A percentile compares a stretch with the other conserved stretches of the same genome.
Evolutionary conservation across 2,329 filamentous ascomycete genomes (phyloP).

Genomic region (Fusarium poae): DNA sequence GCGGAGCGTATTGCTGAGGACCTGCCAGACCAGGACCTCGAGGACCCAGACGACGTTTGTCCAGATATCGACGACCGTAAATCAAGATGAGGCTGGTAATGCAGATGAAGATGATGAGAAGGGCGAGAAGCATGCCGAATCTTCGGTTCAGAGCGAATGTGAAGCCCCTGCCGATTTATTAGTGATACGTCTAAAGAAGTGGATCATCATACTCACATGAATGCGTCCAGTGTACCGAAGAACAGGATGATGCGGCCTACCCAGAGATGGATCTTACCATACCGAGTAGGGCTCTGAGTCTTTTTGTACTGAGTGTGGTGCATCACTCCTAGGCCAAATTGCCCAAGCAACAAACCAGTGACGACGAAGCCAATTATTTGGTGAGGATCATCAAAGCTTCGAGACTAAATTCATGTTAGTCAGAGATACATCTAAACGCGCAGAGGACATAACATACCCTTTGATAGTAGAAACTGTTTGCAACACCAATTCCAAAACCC

Average conservation of each 20-base stretch:
- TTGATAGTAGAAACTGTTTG: constrained; percentile 66
- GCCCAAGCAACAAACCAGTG: constrained; percentile 63
- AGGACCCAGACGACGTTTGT: constrained; percentile 41
- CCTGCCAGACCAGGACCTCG: constrained; percentile 31
- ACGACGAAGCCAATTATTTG: constrained; percentile 71
- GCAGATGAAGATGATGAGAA: constrained; percentile 59
- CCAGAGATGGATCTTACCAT: constrained; percentile 69
- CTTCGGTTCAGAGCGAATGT: constrained; percentile 65
- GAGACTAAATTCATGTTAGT: constrained; percentile 57
- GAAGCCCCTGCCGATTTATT: constrained; percentile 62
- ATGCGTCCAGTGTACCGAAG: constrained; percentile 68
- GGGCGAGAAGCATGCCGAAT: constrained; percentile 63
- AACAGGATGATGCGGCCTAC: constrained; percentile 67
- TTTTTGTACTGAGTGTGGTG: constrained; percentile 67
- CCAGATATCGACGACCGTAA: constrained; percentile 49
- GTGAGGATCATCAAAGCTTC: constrained; percentile 65
- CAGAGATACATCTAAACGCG: constrained; percentile 4
- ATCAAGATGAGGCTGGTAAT: constrained; percentile 57
- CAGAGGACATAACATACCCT: constrained; percentile 58
- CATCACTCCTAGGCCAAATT: constrained; percentile 67
- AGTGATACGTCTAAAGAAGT: not conserved
- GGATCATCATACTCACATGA: constrained; percentile 60
- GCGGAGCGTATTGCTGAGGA: constrained; percentile 47
- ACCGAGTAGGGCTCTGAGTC: constrained; percentile 62
- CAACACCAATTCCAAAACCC: constrained; percentile 66